Base-by-base conservation (phyloP, 2,329 filamentous ascomycete genomes). In the Fusarium keratoplasticum region DNA sequence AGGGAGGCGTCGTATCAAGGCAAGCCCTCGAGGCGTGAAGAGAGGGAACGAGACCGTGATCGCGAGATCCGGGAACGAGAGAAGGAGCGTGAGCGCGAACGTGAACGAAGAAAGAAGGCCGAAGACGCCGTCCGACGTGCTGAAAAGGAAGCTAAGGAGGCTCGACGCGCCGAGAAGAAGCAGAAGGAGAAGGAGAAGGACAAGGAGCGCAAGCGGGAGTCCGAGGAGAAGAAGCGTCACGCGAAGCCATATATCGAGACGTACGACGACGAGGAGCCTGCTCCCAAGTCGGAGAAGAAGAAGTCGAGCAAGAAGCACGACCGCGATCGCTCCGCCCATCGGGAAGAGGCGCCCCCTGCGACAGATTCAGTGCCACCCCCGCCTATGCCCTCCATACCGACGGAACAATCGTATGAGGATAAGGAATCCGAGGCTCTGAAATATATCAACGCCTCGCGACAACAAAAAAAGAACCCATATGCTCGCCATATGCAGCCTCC, bases 1-100 rank as follows among this genome's bases (percentile, higher is more conserved):
- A 87, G 88, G 20, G 81, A 87, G 6, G 78, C 85, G 2, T 87
- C 85, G 64, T 88, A 88, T 64, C 82, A 82, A 38, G 85, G 88
- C 60, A 84, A 85, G 73, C 78, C 84, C 4, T 83, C 83, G 4
- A 86, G 83, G 70, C 84, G 83, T 52, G 86, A 86, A 58, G 78
- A 83, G 40, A 77, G 79, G 42, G 80, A 83, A 18, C 77, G 76
- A 5, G 82, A 72, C 22, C 69, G 64, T 20, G 76, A 74, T 2
- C 73, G 73, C 4, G 72, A 77, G 66, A 27, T 73, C 69, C 67
- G 69, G 5, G 73, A 76, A 20, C 59, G 73, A 20, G 72, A 76
- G 62, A 74, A 71, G 27, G 80, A 81, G 75, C 80, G 25, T 78
- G 81, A 58, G 65, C 72, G 25, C 33, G 72, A 74, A 18, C 69